Base-by-base conservation (phyloP, 1,284 basidiomycete species). In the Cryptococcus depauperatus region DNA sequence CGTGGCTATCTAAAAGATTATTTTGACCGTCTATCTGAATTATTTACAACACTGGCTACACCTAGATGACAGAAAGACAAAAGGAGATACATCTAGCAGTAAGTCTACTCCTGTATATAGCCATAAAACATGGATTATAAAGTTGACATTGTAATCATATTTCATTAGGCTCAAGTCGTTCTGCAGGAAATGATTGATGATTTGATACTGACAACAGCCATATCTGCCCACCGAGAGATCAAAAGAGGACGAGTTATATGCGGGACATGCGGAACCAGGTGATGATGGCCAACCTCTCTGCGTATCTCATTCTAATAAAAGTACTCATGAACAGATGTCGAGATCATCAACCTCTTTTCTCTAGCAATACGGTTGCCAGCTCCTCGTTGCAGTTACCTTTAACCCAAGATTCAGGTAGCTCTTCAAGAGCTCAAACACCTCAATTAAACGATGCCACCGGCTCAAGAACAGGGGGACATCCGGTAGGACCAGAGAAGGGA, bases 401-500 rank as follows among this genome's bases (percentile, higher is more conserved):
- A 21, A 37, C 44, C 7, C 19, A 37, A 21, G 35, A 14, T 10
- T 37, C 35, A 6, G 35, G 35, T 4, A 37, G 35, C 23, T 37
- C 35, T 14, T 37, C 35, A 11, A 18, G 35, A 8, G 35, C 35
- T 11, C 35, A 37, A 22, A 37, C 35, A 14, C 35, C 35, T 8
- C 35, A 37, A 37, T 21, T 10, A 13, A 22, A 14, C 13, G 21
- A 18, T 21, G 35, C 21, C 21, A 7, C 35, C 14, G 35, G 35
- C 23, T 18, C 47, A 6, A 22, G 62, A 13, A 27, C 56, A 7
- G 48, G 26, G 5, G 66, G 66, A 11, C 65, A 66, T 47, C 16
- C 47, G 1, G 58, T 61, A 9, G 66, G 66, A 2, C 66, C 66
- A 3, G 65, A 69, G 46, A 65, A 62, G 45, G 66, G 66, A 2